Evolutionary conservation across 257 asterid species (phyloP), one percentile per base, ranked within the genome.

Genomic region (Jasminum sambac): DNA sequence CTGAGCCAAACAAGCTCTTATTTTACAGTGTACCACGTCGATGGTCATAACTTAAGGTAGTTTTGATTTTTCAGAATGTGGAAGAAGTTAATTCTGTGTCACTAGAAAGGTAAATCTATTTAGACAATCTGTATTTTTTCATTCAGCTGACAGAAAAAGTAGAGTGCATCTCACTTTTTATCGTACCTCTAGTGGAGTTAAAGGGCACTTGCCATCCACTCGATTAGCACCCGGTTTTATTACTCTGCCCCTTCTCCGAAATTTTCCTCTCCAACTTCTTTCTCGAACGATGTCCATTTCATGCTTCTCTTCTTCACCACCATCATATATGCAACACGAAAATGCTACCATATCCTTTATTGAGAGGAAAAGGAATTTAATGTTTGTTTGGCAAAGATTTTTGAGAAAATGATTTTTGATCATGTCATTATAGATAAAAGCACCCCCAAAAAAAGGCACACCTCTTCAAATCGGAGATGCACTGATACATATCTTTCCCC

Each of bases 391-490:
- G 36, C 4, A 30, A 1, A 30, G 36, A 30, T 30, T 30, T 30
- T 30, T 4, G 36, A 30, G 36, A n/a, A n/a, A n/a, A n/a, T n/a
- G 36, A 30, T 30, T 30, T 30, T 30, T 4, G 36, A 30, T 1
- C 4, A 4, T 30, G 36, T 30, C 14, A 21, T 42, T 6, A 10
- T 14, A 44, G 38, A 40, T 39, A 8, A 38, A 72, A 38, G 6
- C 24, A 42, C 36, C 57, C 9, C 57, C 13, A 21, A 19, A 68
- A 9, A 71, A 13, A 36, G n/a, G 58, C 64, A 25, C 67, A 93
- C 98, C 99, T 95, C 99, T 85, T 95, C 99, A 39, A 95, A 95
- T 17, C 99, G 96, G 65, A 95, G 96, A 82, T 95, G 99, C 50
- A 91, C 91, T 0, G 99, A 95, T 30, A 89, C 90, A 34, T 95